Conservation (phyloP, 208 protist genomes). For the Vickermania ingenoplastis region DNA sequence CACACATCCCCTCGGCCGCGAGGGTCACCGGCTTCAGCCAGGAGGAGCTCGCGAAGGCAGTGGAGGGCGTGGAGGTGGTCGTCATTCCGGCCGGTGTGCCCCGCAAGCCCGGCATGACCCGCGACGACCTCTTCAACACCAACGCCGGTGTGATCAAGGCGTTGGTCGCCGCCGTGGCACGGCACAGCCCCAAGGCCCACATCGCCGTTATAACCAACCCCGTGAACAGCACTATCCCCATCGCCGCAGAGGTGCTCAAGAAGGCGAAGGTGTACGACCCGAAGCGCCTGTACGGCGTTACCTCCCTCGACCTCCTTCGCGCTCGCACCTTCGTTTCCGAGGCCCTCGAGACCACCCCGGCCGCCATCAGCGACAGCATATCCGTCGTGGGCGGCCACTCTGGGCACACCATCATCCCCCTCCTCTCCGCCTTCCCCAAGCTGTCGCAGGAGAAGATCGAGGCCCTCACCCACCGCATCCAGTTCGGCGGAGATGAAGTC, state of each 20-base stretch:
- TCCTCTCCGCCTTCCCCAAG: constrained; percentile 65
- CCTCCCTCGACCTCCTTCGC: constrained; percentile 86
- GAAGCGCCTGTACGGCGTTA: constrained; percentile 84
- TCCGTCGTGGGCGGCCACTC: constrained; percentile 93
- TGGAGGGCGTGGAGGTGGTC: constrained; percentile 79
- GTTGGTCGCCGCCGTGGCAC: constrained; percentile 72
- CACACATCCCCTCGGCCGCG: constrained; percentile 73
- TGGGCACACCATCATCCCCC: constrained; percentile 90
- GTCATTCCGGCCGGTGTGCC: constrained; percentile 93
- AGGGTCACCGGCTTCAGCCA: constrained; percentile 60
- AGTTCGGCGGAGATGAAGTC: constrained; percentile 80
- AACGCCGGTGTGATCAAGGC: constrained; percentile 88
- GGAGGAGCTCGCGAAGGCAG: constrained; percentile 54
- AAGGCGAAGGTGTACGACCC: constrained; percentile 81
- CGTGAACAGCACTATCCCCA: constrained; percentile 93
- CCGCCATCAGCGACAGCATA: constrained; percentile 38
- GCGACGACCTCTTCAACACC: constrained; percentile 94
- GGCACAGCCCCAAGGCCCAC: constrained; percentile 82
- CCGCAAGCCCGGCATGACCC: constrained; percentile 94
- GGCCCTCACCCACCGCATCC: constrained; percentile 74
- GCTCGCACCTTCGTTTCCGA: constrained; percentile 64
- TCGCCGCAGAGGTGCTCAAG: constrained; percentile 87
- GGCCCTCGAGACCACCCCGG: constrained; percentile 33
- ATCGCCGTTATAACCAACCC: constrained; percentile 92
- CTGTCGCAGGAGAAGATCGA: constrained; percentile 56